A percentile compares a stretch with the other conserved stretches of the same genome.
These are phyloP conservation scores for Mallotus japonicus DNA, from an alignment of 441 rosid genomes.

Conservation along the genomic window DNA sequence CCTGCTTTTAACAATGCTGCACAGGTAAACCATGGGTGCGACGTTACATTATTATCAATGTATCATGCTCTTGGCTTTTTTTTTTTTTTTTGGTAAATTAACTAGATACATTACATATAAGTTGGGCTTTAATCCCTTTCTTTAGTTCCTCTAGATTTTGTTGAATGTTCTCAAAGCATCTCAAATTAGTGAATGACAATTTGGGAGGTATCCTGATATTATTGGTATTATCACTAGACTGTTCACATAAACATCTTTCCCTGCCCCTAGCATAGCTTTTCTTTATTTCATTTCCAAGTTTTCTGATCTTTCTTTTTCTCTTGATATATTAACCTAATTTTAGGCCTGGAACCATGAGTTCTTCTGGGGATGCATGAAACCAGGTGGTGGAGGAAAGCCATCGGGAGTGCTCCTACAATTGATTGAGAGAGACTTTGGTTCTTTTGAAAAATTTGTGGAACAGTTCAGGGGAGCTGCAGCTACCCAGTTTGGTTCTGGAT, in stretches of 20 bases:
- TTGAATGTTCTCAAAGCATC: background rate
- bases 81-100: background rate
- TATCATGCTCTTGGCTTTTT: background rate
- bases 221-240: background rate
- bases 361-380: conserved; percentile 93
- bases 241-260: background rate
- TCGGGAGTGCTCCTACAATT: conserved; percentile 64
- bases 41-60: background rate
- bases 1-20: conserved; percentile 94
- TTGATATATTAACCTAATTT: conserved; percentile 5
- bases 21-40: conserved; percentile 46
- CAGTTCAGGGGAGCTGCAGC: conserved; percentile 69
- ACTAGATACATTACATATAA: background rate
- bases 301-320: background rate
- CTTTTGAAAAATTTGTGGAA: conserved; percentile 51
- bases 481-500: conserved; percentile 87
- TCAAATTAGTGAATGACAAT: background rate
- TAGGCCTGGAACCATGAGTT: conserved; percentile 96
- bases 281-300: background rate
- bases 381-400: conserved; percentile 92
- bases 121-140: background rate
- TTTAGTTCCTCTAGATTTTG: background rate
- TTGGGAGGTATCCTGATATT: background rate
- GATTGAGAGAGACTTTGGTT: conserved; percentile 83
- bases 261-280: background rate